These are phyloP conservation scores for Tricholomella constricta DNA, from an alignment of 768 basidiomycete genomes.

Conservation along the genomic window DNA sequence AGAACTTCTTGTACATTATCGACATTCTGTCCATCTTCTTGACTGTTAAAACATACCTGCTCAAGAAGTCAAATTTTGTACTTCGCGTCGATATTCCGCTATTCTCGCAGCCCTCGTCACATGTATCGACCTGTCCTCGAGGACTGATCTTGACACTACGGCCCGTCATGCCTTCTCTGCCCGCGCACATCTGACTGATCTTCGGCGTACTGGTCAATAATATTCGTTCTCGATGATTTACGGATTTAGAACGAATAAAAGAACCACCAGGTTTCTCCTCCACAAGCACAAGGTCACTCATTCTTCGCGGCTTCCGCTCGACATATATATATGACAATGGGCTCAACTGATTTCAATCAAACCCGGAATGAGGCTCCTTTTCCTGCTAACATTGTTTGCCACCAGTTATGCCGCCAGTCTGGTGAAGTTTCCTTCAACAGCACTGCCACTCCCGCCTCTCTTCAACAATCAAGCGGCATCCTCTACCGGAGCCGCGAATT, in stretches of 20 bases:
- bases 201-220: background rate
- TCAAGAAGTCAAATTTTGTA: background rate
- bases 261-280: background rate
- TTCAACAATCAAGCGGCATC: conserved; percentile 49
- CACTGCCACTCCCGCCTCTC: conserved; percentile 29
- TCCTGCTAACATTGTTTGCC: background rate
- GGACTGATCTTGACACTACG: background rate
- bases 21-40: background rate
- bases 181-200: conserved; percentile 1
- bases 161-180: background rate
- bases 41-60: background rate
- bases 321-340: background rate
- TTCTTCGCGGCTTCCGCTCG: background rate
- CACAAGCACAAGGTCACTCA: background rate
- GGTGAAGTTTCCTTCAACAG: conserved; percentile 31
- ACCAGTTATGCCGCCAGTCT: conserved; percentile 1
- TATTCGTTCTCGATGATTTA: background rate
- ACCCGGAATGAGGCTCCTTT: background rate
- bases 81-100: background rate
- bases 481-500: conserved; percentile 38
- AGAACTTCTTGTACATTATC: background rate
- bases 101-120: background rate
- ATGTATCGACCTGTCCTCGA: background rate
- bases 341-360: background rate
- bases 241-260: background rate